Base-by-base conservation (phyloP, 2,329 filamentous ascomycete genomes). In the Corinectria fuckeliana region DNA sequence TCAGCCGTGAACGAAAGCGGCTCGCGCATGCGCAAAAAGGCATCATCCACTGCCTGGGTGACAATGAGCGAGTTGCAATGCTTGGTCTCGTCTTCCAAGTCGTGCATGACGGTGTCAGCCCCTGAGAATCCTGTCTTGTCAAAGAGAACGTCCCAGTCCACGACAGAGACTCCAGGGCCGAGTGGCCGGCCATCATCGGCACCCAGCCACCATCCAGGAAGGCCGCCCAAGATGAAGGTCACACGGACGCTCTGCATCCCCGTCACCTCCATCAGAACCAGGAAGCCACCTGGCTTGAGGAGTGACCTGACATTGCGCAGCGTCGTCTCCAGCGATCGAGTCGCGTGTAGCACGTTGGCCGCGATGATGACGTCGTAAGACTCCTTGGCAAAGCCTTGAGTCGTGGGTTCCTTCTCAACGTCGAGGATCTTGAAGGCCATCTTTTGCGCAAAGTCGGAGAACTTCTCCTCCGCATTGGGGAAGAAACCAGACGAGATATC, bases 401-500 rank as follows among this genome's bases (percentile, higher is more conserved):
- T 45, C 2, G 53, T 14, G 0, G 72, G 69, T 13, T 74, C 68
- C n/a, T 65, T 66, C 56, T 76, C 69, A 7, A 76, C 66, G 34
- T 80, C 71, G 5, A 79, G 68, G 2, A 67, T 68, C 28, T 72
- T 72, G 62, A 74, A 80, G 5, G 51, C 67, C 58, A 79, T 73
- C 3, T 59, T 48, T 13, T 54, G 47, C 3, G 50, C 57, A 49
- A 66, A 68, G 1, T 62, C 50, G 32, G 60, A 36, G 58, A 75
- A 71, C 11, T 56, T 57, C 20, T 69, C 58, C n/a, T 63, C 62
- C 0, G 76, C 76, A 9, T 69, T 61, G 20, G 71, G 70, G 44
- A 79, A 78, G 67, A 78, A 78, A 1, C 67, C 71, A 2, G 71
- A 61, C 0, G 77, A 78, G 25, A 79, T 76, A 44, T 80, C 77